Evolutionary conservation across 1,284 basidiomycete genomes (phyloP), one percentile per base, ranked within the genome.

Genomic region (Malassezia psittaci): DNA sequence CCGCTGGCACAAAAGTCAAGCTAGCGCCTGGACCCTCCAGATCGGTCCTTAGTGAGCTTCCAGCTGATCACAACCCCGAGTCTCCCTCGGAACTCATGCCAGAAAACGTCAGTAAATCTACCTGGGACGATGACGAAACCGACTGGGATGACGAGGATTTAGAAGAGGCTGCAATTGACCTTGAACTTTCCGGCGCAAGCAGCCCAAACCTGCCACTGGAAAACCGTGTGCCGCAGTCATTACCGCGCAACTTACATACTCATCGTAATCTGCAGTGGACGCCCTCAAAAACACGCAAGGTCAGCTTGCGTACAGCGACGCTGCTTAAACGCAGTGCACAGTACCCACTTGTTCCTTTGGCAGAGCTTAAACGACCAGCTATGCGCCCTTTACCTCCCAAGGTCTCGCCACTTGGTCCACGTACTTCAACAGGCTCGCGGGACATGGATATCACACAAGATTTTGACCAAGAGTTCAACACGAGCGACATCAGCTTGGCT

Each of bases 261-360:
- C 37, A 35, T 8, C 47, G 38, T 6, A 48, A 43, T 7, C 19
- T 46, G 12, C 12, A 19, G 12, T 56, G 54, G 54, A 48, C 54
- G 9, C 48, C 54, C 7, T 34, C 44, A 10, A 57, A 57, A 42
- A 29, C 44, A 8, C 50, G 55, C 19, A 52, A 51, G 35, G 35
- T 57, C 6, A 57, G 55, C 34, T 48, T 57, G 8, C 50, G 55
- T 5, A 57, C 55, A 12, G 55, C 55, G 0, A 52, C 55, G 16
- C 33, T 57, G 40, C 55, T 57, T 6, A 57, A 52, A 44, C 48
- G 55, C 19, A 48, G 55, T 42, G 33, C 50, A 1, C 48, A 57
- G 29, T 38, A 41, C 18, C 55, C 51, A 13, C 41, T 57, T 18
- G 15, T 52, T 6, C 54, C 54, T 5, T 33, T 57, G 32, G 33